phyloP scores from a whole-genome alignment of 139 green algal genomes.

The Picochlorum costavermella region DNA sequence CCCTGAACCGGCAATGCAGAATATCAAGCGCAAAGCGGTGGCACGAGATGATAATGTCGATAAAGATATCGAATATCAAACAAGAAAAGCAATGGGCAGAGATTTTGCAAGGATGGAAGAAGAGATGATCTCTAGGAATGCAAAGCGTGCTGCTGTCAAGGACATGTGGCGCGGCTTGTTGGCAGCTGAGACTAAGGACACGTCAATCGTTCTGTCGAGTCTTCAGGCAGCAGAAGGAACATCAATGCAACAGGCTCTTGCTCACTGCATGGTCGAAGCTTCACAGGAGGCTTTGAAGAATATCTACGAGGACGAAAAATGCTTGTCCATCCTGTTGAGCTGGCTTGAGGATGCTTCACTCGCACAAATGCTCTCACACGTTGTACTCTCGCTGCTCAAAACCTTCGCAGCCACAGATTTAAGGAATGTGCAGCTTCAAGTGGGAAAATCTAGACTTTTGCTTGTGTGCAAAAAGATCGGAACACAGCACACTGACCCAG shows the following conservation, averaged over 20 bases:
- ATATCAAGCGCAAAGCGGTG: background rate
- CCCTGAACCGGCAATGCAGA: constrained; percentile 1
- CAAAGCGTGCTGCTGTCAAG: constrained; percentile 17
- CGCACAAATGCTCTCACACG: background rate
- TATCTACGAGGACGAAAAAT: background rate
- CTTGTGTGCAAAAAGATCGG: background rate
- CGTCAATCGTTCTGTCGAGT: constrained; percentile 13
- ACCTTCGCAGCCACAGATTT: background rate
- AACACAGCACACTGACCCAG: constrained; percentile 11
- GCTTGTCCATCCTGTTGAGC: constrained; percentile 3
- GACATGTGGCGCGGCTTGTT: constrained; percentile 19
- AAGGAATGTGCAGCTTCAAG: background rate
- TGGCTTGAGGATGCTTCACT: constrained; percentile 17
- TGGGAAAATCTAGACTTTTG: background rate
- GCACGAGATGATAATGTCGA: constrained; percentile 3
- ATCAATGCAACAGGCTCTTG: background rate
- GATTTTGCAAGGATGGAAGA: constrained; percentile 12
- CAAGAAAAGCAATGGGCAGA: constrained; percentile 6
- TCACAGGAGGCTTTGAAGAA: background rate
- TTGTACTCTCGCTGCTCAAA: constrained; percentile 14
- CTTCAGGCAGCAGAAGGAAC: background rate
- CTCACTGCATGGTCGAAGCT: background rate
- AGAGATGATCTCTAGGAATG: constrained; percentile 4
- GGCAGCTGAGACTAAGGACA: constrained; percentile 15
- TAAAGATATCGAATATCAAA: constrained; percentile 8